Evolutionary conservation across 352 stramenopile species (phyloP).

Genomic region (Phytopythium cucurbitacearum): DNA sequence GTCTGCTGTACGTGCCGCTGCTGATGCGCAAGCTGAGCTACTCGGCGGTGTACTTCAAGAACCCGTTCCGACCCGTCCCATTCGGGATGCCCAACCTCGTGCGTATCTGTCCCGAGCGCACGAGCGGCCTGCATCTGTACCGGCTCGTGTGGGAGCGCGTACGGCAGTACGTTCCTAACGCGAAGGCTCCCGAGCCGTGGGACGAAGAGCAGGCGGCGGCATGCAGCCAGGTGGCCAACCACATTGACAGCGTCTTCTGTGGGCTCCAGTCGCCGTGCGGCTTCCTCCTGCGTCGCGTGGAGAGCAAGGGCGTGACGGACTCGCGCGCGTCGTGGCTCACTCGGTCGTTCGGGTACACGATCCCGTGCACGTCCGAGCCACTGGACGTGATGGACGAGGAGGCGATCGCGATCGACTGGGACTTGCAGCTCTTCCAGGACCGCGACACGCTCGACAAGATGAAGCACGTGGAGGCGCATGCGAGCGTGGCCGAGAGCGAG

Average conservation of each 20-base stretch:
- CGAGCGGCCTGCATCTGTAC: constrained; percentile 78
- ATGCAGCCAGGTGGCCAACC: constrained; percentile 39
- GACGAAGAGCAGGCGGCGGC: constrained; percentile 12
- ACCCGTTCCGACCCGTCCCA: constrained; percentile 81
- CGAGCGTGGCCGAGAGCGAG: constrained; percentile 81
- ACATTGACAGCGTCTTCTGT: constrained; percentile 83
- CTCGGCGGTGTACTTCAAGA: constrained; percentile 87
- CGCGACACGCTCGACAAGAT: constrained; percentile 80
- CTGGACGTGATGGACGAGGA: constrained; percentile 84
- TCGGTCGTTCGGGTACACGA: constrained; percentile 75
- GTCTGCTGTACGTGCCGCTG: constrained; percentile 75
- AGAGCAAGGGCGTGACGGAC: constrained; percentile 81
- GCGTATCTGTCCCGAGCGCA: constrained; percentile 79
- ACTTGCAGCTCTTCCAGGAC: constrained; percentile 80
- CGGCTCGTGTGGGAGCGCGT: constrained; percentile 79
- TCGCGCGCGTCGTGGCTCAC: constrained; percentile 74
- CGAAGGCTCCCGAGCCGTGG: constrained; percentile 36
- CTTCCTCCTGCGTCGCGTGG: constrained; percentile 77
- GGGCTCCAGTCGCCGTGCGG: constrained; percentile 65
- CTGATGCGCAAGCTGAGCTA: constrained; percentile 85
- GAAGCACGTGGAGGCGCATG: constrained; percentile 79
- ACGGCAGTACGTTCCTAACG: constrained; percentile 64
- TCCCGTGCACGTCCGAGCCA: constrained; percentile 69
- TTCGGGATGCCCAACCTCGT: constrained; percentile 85
- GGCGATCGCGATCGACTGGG: constrained; percentile 85